Evolutionary conservation across 495 filamentous ascomycete genomes (phyloP), one percentile per base, ranked within the genome.

Genomic region (Neurospora sp.): DNA sequence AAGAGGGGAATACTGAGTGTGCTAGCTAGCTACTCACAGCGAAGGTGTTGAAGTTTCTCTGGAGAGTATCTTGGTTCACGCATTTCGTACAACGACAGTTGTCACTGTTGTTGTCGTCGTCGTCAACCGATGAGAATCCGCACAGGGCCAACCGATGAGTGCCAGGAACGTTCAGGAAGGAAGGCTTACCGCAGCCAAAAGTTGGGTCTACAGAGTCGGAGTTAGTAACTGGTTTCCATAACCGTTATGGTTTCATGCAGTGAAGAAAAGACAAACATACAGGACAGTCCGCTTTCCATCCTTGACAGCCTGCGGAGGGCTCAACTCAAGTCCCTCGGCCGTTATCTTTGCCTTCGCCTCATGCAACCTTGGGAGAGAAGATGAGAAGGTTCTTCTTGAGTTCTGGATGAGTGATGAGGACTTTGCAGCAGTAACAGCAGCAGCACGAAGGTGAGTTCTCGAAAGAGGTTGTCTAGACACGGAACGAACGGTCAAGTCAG

Each of bases 61-160:
- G 94, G 79, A 82, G 89, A 16, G 94, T 97, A 71, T 91, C 89
- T 73, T 88, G 89, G 78, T 97, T 90, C 11, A 93, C 85, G 79
- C 94, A 97, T 70, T 84, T 79, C 1, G 79, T 73, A 78, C 94
- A 97, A 70, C 90, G 92, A 78, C 94, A 97, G 77, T 94, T 92
- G 72, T 97, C 94, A 76, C 94, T 95, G 74, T 23, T 95, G 74
- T 23, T 5, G n/a, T 66, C 5, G 14, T 16, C 39, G 2, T 18
- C 37, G 12, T 12, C 39, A 40, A 62, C 18, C 31, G 20, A 41
- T 44, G 38, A n/a, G n/a, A 49, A n/a, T 39, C n/a, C 14, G 23
- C 39, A 71, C 1, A 73, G 69, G 60, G 31, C 18, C 60, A 18
- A 66, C 27, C 3, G 27, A 9, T 62, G 11, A 31, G 23, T 62